Evolutionary conservation across 140 eudicot species (phyloP), one percentile per base, ranked within the genome.

Genomic region (Ambrosia hybrid): DNA sequence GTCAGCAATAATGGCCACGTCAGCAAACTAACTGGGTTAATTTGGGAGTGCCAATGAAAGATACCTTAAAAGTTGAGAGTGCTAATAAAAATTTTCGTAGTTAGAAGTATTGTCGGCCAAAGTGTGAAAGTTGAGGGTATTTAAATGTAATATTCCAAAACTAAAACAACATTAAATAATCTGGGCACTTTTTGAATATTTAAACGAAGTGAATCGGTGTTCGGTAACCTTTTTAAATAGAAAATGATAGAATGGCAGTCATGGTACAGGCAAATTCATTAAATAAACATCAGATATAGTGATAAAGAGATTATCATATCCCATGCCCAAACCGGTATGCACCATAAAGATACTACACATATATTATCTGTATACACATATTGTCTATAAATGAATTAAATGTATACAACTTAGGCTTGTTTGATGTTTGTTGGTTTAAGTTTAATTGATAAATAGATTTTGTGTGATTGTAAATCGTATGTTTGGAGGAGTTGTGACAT

Each of bases 211-310:
- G 65, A 26, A 59, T 30, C 11, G 34, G 6, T 56, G 39, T 58
- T 58, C 41, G 15, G 41, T 59, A 36, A 30, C 43, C 15, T 59
- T 59, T 26, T 10, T 30, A 59, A 59, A 10, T 30, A 59, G 41
- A 59, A 59, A 3, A 59, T 59, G 65, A 59, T 59, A 59, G 41
- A 59, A 59, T 59, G 65, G 30, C 26, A 26, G 65, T 59, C 65
- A 30, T 21, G 37, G 37, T 7, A 57, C 13, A 16, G 60, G 9
- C 33, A 15, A 55, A 55, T 55, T 9, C 33, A 55, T 55, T 55
- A 10, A 55, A 55, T 8, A 55, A 55, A 55, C 26, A 55, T 21
- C 26, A 57, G 16, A 57, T 26, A 9, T 21, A 8, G 34, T 57
- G 62, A 57, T 21, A 17, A 57, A 57, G 9, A 53, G 11, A 17